Evolutionary conservation across 164 flowering plant genomes (phyloP).

Genomic region (Vitis rupestris): DNA sequence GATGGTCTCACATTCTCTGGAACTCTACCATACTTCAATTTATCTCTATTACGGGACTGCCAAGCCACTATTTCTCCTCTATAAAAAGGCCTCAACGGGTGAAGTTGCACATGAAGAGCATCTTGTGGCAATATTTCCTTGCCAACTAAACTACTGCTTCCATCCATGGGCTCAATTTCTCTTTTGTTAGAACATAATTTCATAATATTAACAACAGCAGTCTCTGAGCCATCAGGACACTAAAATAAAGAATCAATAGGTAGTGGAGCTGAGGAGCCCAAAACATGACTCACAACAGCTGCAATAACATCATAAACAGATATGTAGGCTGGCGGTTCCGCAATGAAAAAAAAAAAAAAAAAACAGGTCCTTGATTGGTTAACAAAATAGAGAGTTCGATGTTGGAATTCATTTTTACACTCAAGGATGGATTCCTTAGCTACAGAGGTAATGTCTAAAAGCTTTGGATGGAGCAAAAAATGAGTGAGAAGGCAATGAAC

Average conservation of each 20-base stretch:
- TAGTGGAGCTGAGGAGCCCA: slow-evolving; percentile 58
- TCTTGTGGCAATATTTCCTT: slow-evolving; percentile 53
- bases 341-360: slow-evolving; percentile 33
- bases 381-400: slow-evolving; percentile 66
- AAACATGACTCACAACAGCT: slow-evolving; percentile 63
- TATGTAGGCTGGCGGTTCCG: slow-evolving; percentile 79
- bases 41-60: too few relatives aligned
- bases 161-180: slow-evolving; percentile 29
- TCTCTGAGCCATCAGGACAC: slow-evolving; percentile 69
- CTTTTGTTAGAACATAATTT: slow-evolving; percentile 53
- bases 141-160: slow-evolving; percentile 47
- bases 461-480: slow-evolving; percentile 67
- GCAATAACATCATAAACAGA: slow-evolving; percentile 73
- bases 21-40: too few relatives aligned
- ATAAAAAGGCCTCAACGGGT: too few relatives aligned
- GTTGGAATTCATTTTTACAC: slow-evolving; percentile 30
- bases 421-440: slow-evolving; percentile 57
- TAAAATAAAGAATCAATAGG: slow-evolving; percentile 73
- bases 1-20: slow-evolving; percentile 65
- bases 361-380: slow-evolving; percentile 38
- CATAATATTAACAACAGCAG: slow-evolving; percentile 48
- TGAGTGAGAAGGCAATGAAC: slow-evolving; percentile 65
- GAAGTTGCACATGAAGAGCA: too few relatives aligned
- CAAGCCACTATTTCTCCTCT: too few relatives aligned
- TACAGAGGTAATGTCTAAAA: slow-evolving; percentile 65